A percentile compares a stretch with the other conserved stretches of the same genome.
Evolutionary conservation across 2,329 filamentous ascomycete genomes (phyloP).

Genomic region (Hypoxylon sp.): DNA sequence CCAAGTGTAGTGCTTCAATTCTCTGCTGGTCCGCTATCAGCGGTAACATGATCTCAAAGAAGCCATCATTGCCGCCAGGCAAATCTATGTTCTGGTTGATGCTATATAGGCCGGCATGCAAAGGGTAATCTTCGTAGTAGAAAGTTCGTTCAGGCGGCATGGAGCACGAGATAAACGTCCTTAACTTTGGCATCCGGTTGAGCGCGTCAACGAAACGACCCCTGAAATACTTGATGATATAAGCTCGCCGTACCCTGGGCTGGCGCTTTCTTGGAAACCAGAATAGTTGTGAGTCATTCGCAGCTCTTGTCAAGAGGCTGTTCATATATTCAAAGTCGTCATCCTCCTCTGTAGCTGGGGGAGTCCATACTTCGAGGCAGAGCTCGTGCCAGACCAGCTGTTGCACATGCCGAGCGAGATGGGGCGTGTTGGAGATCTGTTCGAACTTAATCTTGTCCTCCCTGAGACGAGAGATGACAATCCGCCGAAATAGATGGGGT

Average conservation of each 20-base stretch:
- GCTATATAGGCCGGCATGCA: slow-evolving; percentile 5
- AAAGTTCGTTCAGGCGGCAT: slow-evolving; percentile 10
- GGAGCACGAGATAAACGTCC: slow-evolving; percentile 1
- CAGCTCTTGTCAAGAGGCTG: not conserved
- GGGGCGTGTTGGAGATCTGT: not conserved
- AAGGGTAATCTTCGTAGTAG: slow-evolving; percentile 1
- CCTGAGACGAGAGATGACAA: not conserved
- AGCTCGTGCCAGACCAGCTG: slow-evolving; percentile 17
- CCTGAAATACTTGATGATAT: not conserved
- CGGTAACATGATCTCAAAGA: not conserved
- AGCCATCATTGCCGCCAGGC: not conserved
- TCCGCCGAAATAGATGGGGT: not conserved
- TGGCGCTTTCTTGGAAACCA: not conserved
- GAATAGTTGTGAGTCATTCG: not conserved
- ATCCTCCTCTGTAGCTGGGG: not conserved
- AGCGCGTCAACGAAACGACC: not conserved
- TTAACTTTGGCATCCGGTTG: slow-evolving; percentile 5
- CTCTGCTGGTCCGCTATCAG: not conserved
- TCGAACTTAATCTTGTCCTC: not conserved
- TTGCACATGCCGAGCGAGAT: slow-evolving; percentile 10
- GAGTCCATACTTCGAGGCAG: slow-evolving; percentile 1
- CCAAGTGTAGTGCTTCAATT: not conserved
- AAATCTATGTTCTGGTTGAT: not conserved
- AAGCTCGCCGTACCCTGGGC: not conserved
- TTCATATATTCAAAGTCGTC: not conserved